Evolutionary conservation across 1,284 basidiomycete genomes (phyloP), one percentile per base, ranked within the genome.

Genomic region (Pterula multifida): DNA sequence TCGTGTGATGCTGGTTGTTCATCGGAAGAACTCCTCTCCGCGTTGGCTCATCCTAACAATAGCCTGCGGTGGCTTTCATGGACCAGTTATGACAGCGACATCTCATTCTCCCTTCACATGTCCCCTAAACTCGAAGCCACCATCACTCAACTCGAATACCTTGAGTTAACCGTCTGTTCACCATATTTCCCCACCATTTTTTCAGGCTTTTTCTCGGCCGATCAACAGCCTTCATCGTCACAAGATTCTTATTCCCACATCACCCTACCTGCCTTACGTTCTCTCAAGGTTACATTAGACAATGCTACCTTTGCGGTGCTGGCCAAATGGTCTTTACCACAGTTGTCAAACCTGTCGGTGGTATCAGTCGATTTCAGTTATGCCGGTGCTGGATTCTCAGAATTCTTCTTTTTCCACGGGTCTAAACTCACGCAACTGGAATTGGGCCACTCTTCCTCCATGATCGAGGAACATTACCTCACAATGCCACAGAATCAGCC

Each of bases 331-430:
- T n/a, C 26, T 26, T 46, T 55, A 13, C 83, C 82, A 1, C 58
- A 55, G 12, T 68, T 85, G 44, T 66, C 65, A 28, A 77, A 81
- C 58, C 71, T 85, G 17, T 81, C 74, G 6, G 78, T 85, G 19
- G 66, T 84, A 26, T 77, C 78, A 3, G 75, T 79, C 17, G 82
- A 85, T 61, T 85, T 82, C 57, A 73, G 71, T 50, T 81, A 82
- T 56, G 74, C 78, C 15, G 73, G 73, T 1, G 64, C 63, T 13
- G 82, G 83, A 2, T 85, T 86, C 58, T 63, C 72, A 22, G 61
- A 65, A 48, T 85, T 86, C 65, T 83, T 86, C 63, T 63, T 70
- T 26, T 68, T 75, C 13, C 83, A 86, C 58, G 84, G 83, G 0
- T 60, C 58, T 9, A 74, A 76, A 55, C 66, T 86, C 4, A 60